phyloP scores from a whole-genome alignment of 139 green algal genomes.

The Auxenochlorella pyrenoidosa region DNA sequence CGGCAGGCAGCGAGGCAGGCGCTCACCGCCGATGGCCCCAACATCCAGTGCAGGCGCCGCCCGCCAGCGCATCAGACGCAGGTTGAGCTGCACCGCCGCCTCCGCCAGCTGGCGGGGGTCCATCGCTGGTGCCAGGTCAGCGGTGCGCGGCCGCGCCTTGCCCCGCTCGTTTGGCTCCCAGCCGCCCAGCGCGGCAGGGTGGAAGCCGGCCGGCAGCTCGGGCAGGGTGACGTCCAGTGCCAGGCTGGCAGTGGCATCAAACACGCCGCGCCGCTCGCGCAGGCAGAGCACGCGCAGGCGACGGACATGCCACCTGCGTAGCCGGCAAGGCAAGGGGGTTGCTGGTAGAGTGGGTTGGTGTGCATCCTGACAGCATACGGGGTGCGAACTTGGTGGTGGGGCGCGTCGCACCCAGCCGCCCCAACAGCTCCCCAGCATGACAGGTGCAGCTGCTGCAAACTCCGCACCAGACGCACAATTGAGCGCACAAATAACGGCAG shows the following conservation, averaged over 20 bases:
- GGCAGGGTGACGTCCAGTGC: constrained; percentile 64
- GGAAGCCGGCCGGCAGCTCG: constrained; percentile 28
- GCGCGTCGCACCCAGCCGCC: too few relatives aligned
- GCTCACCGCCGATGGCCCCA: constrained; percentile 49
- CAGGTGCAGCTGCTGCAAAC: too few relatives aligned
- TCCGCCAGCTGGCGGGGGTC: constrained; percentile 74
- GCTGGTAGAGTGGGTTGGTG: background rate
- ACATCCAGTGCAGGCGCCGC: constrained; percentile 84
- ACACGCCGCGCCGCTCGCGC: constrained; percentile 52
- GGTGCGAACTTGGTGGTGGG: too few relatives aligned
- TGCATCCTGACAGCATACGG: too few relatives aligned
- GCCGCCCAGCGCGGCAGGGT: constrained; percentile 49
- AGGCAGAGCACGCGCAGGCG: constrained; percentile 79
- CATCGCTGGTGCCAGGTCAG: constrained; percentile 75
- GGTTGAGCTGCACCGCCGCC: constrained; percentile 91
- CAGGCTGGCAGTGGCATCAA: constrained; percentile 48
- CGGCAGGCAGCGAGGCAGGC: background rate
- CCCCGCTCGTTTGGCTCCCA: constrained; percentile 83
- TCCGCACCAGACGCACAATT: too few relatives aligned
- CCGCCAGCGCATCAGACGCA: constrained; percentile 97
- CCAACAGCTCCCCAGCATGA: too few relatives aligned
- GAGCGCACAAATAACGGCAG: too few relatives aligned
- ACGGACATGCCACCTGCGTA: constrained; percentile 38
- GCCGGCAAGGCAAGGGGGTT: background rate
- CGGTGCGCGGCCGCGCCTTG: constrained; percentile 58